Conservation (phyloP, 495 filamentous ascomycete genomes). For the Tuber umbilicatum region DNA sequence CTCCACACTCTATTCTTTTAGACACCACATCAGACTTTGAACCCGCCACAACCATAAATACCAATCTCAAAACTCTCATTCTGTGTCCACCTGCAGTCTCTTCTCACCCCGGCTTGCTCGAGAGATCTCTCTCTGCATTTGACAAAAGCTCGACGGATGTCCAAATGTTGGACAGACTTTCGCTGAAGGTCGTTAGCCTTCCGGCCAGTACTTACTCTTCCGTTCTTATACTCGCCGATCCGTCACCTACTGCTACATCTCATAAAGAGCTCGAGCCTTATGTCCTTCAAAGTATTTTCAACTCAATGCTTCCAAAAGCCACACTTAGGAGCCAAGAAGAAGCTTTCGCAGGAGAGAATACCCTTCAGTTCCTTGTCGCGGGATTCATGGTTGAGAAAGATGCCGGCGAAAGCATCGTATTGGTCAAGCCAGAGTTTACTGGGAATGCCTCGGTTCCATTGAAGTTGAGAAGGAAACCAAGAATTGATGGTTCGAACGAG, state of each 20-base stretch:
- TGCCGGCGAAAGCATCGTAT: constrained; percentile 45
- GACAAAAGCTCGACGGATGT: constrained; percentile 72
- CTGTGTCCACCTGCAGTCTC: constrained; percentile 70
- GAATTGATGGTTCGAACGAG: constrained; percentile 38
- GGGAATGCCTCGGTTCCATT: constrained; percentile 64
- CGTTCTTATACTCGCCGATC: constrained; percentile 73
- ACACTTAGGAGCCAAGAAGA: constrained; percentile 51
- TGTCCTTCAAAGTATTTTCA: constrained; percentile 61
- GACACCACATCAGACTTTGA: constrained; percentile 47
- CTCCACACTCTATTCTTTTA: constrained; percentile 46
- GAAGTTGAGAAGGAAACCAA: constrained; percentile 61
- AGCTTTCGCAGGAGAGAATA: constrained; percentile 45
- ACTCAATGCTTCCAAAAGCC: constrained; percentile 60
- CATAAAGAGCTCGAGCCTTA: constrained; percentile 57
- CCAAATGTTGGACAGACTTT: constrained; percentile 96
- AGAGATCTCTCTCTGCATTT: constrained; percentile 55
- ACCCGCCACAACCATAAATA: constrained; percentile 39
- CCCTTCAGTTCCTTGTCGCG: constrained; percentile 70
- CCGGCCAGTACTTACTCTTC: constrained; percentile 72
- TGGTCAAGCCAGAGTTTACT: constrained; percentile 66
- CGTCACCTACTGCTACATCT: constrained; percentile 53
- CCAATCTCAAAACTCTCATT: constrained; percentile 53
- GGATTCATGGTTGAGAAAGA: constrained; percentile 60
- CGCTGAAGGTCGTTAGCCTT: constrained; percentile 71
- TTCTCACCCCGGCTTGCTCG: constrained; percentile 57